phyloP scores from a whole-genome alignment of 1,284 basidiomycete species.

The Caloboletus inedulis region DNA sequence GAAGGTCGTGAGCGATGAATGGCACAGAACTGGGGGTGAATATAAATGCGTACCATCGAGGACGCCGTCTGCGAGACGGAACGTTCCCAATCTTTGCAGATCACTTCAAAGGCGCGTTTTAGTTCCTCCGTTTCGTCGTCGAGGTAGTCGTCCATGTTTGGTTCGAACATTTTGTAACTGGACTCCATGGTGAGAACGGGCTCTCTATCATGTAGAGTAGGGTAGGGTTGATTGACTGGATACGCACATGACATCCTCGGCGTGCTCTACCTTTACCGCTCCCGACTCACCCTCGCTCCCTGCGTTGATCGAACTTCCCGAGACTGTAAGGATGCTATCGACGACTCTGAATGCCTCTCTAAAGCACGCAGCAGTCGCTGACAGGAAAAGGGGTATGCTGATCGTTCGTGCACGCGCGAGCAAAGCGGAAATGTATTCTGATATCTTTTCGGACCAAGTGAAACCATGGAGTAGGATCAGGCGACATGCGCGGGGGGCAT shows the following conservation, averaged over 20 bases:
- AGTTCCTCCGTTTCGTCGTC: slow-evolving; percentile 88
- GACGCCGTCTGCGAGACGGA: slow-evolving; percentile 43
- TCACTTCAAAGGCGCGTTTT: slow-evolving; percentile 69
- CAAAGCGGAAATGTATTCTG: slow-evolving; percentile 82
- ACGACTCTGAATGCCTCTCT: slow-evolving; percentile 86
- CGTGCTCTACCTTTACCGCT: slow-evolving; percentile 43
- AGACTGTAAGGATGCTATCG: slow-evolving; percentile 64
- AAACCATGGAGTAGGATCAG: not conserved
- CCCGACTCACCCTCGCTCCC: slow-evolving; percentile 17
- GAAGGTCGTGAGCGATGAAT: not conserved
- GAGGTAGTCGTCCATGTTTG: slow-evolving; percentile 95
- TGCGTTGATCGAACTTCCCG: slow-evolving; percentile 20
- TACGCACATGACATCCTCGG: slow-evolving; percentile 80
- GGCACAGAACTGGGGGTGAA: not conserved
- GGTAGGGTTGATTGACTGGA: not conserved
- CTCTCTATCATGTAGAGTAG: not conserved
- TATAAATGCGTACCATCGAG: slow-evolving; percentile 13
- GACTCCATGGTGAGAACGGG: slow-evolving; percentile 1
- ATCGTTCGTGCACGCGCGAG: slow-evolving; percentile 77
- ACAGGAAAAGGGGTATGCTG: slow-evolving; percentile 72
- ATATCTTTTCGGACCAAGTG: slow-evolving; percentile 50
- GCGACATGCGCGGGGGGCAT: too few species aligned
- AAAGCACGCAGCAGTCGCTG: slow-evolving; percentile 87
- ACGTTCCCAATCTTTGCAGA: slow-evolving; percentile 78
- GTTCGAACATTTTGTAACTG: slow-evolving; percentile 91